These are phyloP conservation scores for Clarireedia paspali DNA, from an alignment of 2,329 filamentous ascomycete genomes.

Conservation along the genomic window DNA sequence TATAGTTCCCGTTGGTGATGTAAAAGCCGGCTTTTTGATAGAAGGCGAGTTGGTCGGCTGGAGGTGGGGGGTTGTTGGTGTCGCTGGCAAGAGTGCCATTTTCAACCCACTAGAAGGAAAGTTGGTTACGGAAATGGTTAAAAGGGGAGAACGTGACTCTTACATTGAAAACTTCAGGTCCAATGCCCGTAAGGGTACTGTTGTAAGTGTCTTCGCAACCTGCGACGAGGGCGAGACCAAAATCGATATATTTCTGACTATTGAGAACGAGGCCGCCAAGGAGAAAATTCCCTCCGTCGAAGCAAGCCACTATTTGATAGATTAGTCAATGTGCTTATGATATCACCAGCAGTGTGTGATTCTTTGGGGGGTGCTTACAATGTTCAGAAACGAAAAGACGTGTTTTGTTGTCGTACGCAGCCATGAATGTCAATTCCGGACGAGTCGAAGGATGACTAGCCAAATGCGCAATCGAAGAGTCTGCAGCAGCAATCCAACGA, in stretches of 20 bases:
- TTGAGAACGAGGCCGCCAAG: conserved; percentile 67
- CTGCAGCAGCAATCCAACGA: conserved; percentile 66
- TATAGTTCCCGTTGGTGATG: conserved; percentile 52
- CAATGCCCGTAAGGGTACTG: conserved; percentile 62
- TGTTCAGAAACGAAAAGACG: conserved; percentile 40
- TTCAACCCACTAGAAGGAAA: conserved; percentile 42
- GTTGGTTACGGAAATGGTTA: not conserved
- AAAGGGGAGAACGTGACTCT: not conserved
- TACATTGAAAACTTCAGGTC: conserved; percentile 58
- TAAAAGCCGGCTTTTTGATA: conserved; percentile 66
- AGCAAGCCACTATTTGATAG: conserved; percentile 58
- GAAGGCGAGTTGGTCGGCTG: conserved; percentile 45
- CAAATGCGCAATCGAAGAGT: conserved; percentile 67
- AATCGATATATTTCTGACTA: conserved; percentile 59
- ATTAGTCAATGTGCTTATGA: not conserved
- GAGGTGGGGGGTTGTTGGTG: conserved; percentile 34
- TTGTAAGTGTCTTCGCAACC: conserved; percentile 70
- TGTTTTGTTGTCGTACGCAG: conserved; percentile 43
- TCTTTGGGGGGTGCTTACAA: conserved; percentile 17
- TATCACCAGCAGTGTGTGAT: no score
- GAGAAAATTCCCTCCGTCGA: conserved; percentile 79
- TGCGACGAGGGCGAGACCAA: conserved; percentile 64
- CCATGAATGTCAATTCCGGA: conserved; percentile 66
- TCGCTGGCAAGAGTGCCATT: conserved; percentile 31
- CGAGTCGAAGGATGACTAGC: conserved; percentile 58